A percentile compares a stretch with the other conserved stretches of the same genome.
These are phyloP conservation scores for Nissolia schottii DNA, from an alignment of 306 rosid species.

Conservation along the genomic window DNA sequence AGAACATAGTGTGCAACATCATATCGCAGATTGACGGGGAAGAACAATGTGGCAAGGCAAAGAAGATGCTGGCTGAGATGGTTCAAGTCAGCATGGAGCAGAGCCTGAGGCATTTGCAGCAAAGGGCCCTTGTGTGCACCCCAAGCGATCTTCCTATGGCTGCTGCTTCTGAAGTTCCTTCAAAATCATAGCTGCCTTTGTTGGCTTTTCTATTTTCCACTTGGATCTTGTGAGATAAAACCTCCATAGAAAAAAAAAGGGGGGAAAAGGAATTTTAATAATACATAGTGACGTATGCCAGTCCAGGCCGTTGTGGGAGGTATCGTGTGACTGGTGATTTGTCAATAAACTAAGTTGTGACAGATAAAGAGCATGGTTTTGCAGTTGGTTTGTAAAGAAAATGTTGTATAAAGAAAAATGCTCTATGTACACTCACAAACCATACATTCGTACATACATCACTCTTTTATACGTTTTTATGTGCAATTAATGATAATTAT, in stretches of 20 bases:
- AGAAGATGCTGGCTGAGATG: constrained; percentile 98
- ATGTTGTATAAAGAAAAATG: constrained; percentile 46
- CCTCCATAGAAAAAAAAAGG: constrained; percentile 22
- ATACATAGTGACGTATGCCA: constrained; percentile 53
- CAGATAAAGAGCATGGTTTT: constrained; percentile 30
- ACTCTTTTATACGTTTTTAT: no score
- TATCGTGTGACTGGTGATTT: constrained; percentile 85
- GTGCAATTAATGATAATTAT: no score
- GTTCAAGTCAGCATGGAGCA: constrained; percentile 99
- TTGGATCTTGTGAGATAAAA: constrained; percentile 43
- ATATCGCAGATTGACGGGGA: constrained; percentile 91
- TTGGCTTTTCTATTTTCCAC: constrained; percentile 4
- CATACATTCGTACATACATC: no score
- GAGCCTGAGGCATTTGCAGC: constrained; percentile 89
- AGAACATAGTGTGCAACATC: constrained; percentile 88
- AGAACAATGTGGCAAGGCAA: constrained; percentile 82
- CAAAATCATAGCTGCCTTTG: constrained; percentile 42
- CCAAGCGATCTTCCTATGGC: constrained; percentile 74
- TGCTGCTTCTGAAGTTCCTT: constrained; percentile 76
- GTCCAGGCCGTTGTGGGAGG: constrained; percentile 82
- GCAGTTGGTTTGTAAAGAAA: constrained; percentile 53
- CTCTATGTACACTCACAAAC: no score
- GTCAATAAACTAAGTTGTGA: constrained; percentile 55
- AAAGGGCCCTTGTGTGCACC: constrained; percentile 88
- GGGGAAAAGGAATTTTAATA: constrained; percentile 6